Percentiles rank a stretch among this genome's conserved stretches.
Conservation (phyloP, 305 asterid species). For the Solanum hybrid region DNA sequence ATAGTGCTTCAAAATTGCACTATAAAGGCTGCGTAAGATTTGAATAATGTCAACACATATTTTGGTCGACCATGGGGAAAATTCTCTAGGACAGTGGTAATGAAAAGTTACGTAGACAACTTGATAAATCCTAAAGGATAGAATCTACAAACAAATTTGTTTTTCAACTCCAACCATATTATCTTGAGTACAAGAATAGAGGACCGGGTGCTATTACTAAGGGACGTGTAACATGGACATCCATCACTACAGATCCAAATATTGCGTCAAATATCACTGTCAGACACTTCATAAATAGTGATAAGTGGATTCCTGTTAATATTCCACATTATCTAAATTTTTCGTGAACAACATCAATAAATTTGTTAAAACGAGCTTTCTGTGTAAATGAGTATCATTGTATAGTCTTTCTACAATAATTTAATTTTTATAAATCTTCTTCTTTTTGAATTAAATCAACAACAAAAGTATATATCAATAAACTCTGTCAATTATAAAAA, state of each 20-base stretch:
- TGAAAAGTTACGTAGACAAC: not conserved
- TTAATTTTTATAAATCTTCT: not conserved
- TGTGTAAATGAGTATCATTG: not conserved
- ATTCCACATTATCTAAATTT: too few species aligned
- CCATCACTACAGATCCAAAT: not conserved
- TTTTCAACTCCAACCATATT: not conserved
- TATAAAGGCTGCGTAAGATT: not conserved
- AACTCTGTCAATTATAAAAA: not conserved
- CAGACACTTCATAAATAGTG: not conserved
- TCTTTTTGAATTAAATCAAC: not conserved
- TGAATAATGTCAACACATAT: not conserved
- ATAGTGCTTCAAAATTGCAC: not conserved
- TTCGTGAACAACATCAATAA: not conserved
- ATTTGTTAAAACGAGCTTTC: not conserved
- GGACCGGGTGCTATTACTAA: not conserved
- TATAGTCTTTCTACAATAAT: not conserved
- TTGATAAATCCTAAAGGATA: not conserved
- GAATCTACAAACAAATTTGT: not conserved
- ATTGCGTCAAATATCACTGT: not conserved
- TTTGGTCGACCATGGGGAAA: not conserved
- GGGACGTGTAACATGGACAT: not conserved
- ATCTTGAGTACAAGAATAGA: not conserved
- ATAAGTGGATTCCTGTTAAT: not conserved
- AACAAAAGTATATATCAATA: not conserved
- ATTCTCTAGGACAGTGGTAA: not conserved